phyloP scores from a whole-genome alignment of 192 early-diverging fungal species.

The Dimargaris xerosporica region DNA sequence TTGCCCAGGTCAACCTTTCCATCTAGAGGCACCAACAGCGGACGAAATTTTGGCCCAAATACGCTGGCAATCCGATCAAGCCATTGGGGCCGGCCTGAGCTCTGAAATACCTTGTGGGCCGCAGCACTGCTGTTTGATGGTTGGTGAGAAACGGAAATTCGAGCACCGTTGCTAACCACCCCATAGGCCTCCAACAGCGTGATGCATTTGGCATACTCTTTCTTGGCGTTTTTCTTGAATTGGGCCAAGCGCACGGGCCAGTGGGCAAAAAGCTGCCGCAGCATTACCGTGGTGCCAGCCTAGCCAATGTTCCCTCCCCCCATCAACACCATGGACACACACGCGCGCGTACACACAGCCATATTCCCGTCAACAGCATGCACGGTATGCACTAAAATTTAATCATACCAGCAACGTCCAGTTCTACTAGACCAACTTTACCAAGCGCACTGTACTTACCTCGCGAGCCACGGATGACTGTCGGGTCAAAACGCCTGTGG shows the following conservation, averaged over 20 bases:
- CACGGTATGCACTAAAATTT: too few species aligned
- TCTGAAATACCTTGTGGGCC: slow-evolving; percentile 12
- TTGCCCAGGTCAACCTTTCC: not conserved
- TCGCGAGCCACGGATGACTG: slow-evolving; percentile 35
- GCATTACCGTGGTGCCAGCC: slow-evolving; percentile 74
- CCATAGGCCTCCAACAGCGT: slow-evolving; percentile 73
- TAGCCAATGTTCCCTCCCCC: too few species aligned
- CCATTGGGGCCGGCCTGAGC: slow-evolving; percentile 14
- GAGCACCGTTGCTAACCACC: slow-evolving; percentile 48
- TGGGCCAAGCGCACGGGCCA: slow-evolving; percentile 80
- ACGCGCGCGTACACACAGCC: too few species aligned
- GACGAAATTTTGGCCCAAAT: slow-evolving; percentile 46
- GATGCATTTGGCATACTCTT: slow-evolving; percentile 65
- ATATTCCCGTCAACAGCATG: too few species aligned
- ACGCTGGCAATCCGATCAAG: slow-evolving; percentile 42
- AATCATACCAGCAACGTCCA: too few species aligned
- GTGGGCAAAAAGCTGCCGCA: slow-evolving; percentile 60
- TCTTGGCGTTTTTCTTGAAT: slow-evolving; percentile 65
- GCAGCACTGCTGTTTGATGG: slow-evolving; percentile 26
- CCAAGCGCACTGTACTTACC: too few species aligned
- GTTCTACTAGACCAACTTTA: too few species aligned
- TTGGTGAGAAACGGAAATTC: slow-evolving; percentile 49
- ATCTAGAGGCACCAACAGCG: slow-evolving; percentile 14
- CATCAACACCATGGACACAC: too few species aligned
- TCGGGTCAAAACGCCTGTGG: slow-evolving; percentile 36